A percentile compares a stretch with the other conserved stretches of the same genome.
phyloP scores from a whole-genome alignment of 148 eudicot genomes.

The Rhododendron ferrugineum region DNA sequence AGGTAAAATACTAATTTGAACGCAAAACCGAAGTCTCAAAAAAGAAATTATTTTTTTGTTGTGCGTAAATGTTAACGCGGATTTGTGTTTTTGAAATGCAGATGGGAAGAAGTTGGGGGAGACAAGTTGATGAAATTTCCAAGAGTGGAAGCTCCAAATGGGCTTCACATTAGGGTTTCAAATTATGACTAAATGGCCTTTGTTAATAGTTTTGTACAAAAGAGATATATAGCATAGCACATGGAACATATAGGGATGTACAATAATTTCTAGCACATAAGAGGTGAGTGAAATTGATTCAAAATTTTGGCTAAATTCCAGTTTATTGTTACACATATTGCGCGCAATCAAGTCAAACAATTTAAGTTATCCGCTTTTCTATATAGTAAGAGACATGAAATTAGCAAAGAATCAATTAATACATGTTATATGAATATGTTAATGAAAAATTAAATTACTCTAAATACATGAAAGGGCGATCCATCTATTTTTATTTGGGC shows the following conservation, averaged over 20 bases:
- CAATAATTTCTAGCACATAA: conserved; percentile 17
- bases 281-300: conserved; percentile 13
- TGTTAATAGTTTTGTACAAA: conserved; percentile 13
- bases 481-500: no score
- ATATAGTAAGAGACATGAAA: not conserved
- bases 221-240: conserved; percentile 11
- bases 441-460: not conserved
- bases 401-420: not conserved
- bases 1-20: conserved; percentile 29
- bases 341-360: not conserved
- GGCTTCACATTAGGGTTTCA: conserved; percentile 68
- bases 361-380: not conserved
- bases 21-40: not conserved
- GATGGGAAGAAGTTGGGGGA: conserved; percentile 90
- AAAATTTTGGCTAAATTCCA: conserved; percentile 5
- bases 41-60: no score
- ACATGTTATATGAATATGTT: not conserved
- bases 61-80: not conserved
- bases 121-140: conserved; percentile 88
- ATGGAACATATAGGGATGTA: conserved; percentile 9
- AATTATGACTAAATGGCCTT: conserved; percentile 16
- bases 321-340: not conserved
- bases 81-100: conserved; percentile 18
- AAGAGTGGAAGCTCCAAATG: conserved; percentile 93
- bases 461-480: no score